phyloP scores from a whole-genome alignment of 2,329 filamentous ascomycete species.

The Trichocomaceae sp. region DNA sequence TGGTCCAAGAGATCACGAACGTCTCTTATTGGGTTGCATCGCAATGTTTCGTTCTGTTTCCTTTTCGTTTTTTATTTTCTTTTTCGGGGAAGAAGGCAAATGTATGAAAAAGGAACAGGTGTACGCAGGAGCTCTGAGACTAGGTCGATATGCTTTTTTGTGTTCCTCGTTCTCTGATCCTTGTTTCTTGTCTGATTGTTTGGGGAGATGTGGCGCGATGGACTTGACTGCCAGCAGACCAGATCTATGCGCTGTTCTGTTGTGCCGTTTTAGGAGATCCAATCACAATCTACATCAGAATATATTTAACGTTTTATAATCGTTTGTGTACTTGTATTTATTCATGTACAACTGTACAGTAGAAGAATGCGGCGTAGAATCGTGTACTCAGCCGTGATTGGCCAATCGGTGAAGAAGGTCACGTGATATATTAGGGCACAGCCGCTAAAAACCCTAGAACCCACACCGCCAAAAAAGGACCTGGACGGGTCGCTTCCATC shows the following conservation, averaged over 20 bases:
- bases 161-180: background rate
- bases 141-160: background rate
- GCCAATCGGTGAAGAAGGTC: background rate
- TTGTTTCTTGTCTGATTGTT: no score
- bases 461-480: slow-evolving; percentile 20
- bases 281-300: background rate
- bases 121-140: background rate
- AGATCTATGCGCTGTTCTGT: background rate
- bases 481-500: slow-evolving; percentile 9
- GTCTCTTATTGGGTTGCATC: slow-evolving; percentile 7
- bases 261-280: background rate
- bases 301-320: background rate
- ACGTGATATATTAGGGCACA: slow-evolving; percentile 10
- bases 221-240: background rate
- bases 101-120: slow-evolving; percentile 9
- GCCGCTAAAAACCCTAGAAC: slow-evolving; percentile 10
- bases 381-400: background rate
- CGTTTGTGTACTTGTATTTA: no score
- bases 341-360: no score
- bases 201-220: background rate
- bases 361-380: background rate
- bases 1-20: slow-evolving; percentile 31
- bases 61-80: background rate
- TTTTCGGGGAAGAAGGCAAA: slow-evolving; percentile 2
- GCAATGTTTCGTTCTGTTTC: slow-evolving; percentile 3